Evolutionary conservation across 257 asterid genomes (phyloP).

Genomic region (Coffea canephora): DNA sequence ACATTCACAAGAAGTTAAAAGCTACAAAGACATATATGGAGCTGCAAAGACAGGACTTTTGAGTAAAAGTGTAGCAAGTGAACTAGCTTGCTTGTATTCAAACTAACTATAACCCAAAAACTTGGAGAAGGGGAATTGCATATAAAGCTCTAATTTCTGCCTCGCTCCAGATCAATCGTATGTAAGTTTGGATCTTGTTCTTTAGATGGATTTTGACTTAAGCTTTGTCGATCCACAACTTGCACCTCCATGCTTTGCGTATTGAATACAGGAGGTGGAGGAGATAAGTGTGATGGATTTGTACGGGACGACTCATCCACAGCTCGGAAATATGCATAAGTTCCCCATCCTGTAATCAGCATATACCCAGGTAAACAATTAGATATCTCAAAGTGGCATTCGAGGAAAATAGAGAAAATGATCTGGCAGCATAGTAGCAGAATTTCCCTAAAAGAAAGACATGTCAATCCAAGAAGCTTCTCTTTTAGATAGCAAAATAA

Average conservation of each 20-base stretch:
- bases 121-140: not conserved
- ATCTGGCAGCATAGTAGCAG: not conserved
- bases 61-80: not conserved
- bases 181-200: not conserved
- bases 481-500: not conserved
- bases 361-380: not conserved
- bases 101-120: not conserved
- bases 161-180: constrained; percentile 26
- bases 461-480: not conserved
- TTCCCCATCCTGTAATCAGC: constrained; percentile 58
- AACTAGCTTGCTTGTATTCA: not conserved
- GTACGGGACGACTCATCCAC: constrained; percentile 53
- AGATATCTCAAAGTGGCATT: not conserved
- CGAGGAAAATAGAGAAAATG: not conserved
- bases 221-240: constrained; percentile 20
- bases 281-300: constrained; percentile 12
- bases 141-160: constrained; percentile 17
- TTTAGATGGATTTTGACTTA: not conserved
- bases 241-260: constrained; percentile 18
- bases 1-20: constrained; percentile 9
- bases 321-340: constrained; percentile 72
- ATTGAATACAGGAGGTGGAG: constrained; percentile 3
- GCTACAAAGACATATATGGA: not conserved
- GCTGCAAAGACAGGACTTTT: not conserved
- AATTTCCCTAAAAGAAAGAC: not conserved